phyloP scores from a whole-genome alignment of 257 asterid genomes.

The Asclepias syriaca region DNA sequence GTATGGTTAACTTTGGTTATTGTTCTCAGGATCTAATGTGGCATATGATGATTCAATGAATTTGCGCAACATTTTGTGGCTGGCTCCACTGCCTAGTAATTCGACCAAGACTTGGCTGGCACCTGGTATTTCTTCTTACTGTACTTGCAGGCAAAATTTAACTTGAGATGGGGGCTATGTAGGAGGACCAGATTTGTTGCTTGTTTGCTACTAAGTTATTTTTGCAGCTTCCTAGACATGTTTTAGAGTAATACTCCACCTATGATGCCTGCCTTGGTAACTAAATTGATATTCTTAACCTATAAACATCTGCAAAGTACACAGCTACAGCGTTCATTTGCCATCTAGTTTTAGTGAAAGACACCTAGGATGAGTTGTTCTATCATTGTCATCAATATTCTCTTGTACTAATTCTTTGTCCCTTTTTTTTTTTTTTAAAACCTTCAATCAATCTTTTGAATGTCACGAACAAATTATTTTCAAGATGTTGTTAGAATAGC shows the following conservation, averaged over 20 bases:
- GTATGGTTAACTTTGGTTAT: constrained; percentile 9
- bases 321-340: not conserved
- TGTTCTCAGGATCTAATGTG: constrained; percentile 64
- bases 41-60: constrained; percentile 75
- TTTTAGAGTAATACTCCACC: not conserved
- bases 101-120: constrained; percentile 58
- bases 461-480: not conserved
- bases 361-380: not conserved
- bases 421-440: too few relatives aligned
- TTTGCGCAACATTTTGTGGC: constrained; percentile 89
- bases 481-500: not conserved
- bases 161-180: not conserved
- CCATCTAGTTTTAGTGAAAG: not conserved
- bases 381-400: not conserved
- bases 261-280: not conserved
- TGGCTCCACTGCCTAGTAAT: constrained; percentile 81
- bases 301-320: not conserved
- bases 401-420: not conserved
- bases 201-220: not conserved
- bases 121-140: constrained; percentile 53
- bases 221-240: constrained; percentile 2
- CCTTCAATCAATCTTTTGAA: not conserved
- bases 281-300: not conserved
- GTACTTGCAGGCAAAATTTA: not conserved
- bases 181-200: not conserved